These are phyloP conservation scores for Penicillium simplicissimum DNA, from an alignment of 495 filamentous ascomycete species.

Conservation along the genomic window DNA sequence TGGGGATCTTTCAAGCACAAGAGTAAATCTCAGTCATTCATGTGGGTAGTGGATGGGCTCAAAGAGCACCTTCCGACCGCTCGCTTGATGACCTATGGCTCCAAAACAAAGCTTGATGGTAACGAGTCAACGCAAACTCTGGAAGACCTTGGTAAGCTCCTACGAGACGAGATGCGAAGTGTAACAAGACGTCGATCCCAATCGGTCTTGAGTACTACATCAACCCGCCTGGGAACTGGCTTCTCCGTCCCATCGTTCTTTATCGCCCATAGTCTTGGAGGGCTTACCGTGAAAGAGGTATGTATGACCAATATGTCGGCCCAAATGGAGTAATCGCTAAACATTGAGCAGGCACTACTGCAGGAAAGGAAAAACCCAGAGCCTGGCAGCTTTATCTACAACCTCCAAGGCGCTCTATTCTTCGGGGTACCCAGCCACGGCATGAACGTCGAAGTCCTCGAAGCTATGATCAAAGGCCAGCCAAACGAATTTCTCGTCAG, in stretches of 20 bases:
- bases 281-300: constrained; percentile 11
- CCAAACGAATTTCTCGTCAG: constrained; percentile 6
- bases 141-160: constrained; percentile 1
- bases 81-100: constrained; percentile 7
- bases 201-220: background rate
- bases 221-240: background rate
- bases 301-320: too few relatives aligned
- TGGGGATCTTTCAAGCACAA: constrained; percentile 10
- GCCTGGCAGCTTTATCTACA: background rate
- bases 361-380: background rate
- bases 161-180: constrained; percentile 7
- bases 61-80: constrained; percentile 1
- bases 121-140: constrained; percentile 9
- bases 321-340: background rate
- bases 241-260: constrained; percentile 4
- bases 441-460: constrained; percentile 7
- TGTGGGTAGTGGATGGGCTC: constrained; percentile 8
- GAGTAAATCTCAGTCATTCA: constrained; percentile 5
- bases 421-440: constrained; percentile 8
- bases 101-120: constrained; percentile 5
- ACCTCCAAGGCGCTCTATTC: constrained; percentile 3
- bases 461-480: constrained; percentile 7
- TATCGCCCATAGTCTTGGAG: constrained; percentile 9
- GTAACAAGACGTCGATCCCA: background rate
- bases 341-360: background rate